These are phyloP conservation scores for Erodium trifolium DNA, from an alignment of 441 rosid species.

Conservation along the genomic window DNA sequence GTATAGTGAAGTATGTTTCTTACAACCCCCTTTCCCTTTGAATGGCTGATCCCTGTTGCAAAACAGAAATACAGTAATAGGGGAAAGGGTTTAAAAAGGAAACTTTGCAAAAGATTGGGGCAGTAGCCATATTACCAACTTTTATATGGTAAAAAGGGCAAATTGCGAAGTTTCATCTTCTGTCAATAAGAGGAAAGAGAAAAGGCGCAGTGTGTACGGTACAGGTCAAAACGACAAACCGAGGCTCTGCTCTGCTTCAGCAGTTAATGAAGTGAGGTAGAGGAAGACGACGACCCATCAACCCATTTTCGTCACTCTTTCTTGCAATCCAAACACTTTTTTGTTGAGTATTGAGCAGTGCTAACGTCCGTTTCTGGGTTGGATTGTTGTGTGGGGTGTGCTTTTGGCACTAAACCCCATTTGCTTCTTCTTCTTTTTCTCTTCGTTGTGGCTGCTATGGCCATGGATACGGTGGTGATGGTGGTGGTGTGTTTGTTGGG, in stretches of 20 bases:
- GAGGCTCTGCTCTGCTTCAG: no score
- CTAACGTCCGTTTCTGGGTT: neutral
- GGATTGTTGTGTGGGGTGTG: neutral
- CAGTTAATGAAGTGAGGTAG: neutral
- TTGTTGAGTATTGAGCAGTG: neutral
- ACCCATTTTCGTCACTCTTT: neutral
- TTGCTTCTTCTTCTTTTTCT: neutral
- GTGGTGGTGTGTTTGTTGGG: constrained; percentile 33
- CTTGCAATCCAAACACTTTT: neutral
- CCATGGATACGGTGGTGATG: constrained; percentile 15
- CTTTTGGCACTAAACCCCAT: neutral
- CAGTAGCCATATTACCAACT: neutral
- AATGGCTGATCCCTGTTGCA: neutral
- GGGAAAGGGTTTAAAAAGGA: neutral
- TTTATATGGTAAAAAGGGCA: neutral
- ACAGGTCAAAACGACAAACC: no score
- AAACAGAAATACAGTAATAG: neutral
- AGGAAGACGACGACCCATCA: neutral
- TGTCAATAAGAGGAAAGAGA: no score
- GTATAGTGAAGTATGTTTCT: neutral
- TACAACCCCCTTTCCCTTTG: neutral
- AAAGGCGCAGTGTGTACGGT: no score
- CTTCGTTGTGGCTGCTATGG: constrained; percentile 8
- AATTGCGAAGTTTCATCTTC: neutral
- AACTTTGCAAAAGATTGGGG: neutral